Evolutionary conservation across 768 basidiomycete species (phyloP), one percentile per base, ranked within the genome.

Genomic region (Podaxis mareebaensis): DNA sequence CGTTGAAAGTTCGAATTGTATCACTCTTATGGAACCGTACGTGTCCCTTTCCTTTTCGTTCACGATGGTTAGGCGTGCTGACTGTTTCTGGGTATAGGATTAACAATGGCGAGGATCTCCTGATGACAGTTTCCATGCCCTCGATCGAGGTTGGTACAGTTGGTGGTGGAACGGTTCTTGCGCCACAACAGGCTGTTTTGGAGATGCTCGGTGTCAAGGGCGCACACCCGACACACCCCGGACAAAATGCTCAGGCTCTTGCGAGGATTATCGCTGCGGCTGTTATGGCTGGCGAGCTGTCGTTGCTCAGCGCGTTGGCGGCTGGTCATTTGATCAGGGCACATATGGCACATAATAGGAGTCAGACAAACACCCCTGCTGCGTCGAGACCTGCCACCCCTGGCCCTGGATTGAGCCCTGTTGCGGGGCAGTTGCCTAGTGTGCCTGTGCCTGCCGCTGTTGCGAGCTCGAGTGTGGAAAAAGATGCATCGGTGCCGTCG

Each of bases 141-240:
- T 97, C 90, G 33, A 95, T 99, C 73, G 97, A 99, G 77, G 96
- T 99, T 28, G 97, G 97, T 44, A 99, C 97, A 46, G 89, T 99
- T 58, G 97, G 96, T 40, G 97, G 97, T 42, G 97, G 97, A 38
- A 98, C 96, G 1, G 85, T 96, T 39, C 89, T 99, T 54, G 85
- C 82, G 6, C 96, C 97, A 0, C 97, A 99, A 74, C 84, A 87
- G 52, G 86, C 92, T 8, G 89, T 99, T 57, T 86, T 99, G 64
- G 93, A 96, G 53, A 88, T 99, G 90, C 89, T 99, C 57, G 96
- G 96, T 39, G 78, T 99, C 72, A 88, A 84, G 64, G 97, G 97
- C 59, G 92, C 97, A 0, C 92, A 99, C 76, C 82, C 87, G 0
- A 90, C 90, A 11, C 78, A 85, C 10, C 96, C 97, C 0, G 97